phyloP scores from a whole-genome alignment of 2,329 filamentous ascomycete species.

The Penicillium digitatum region DNA sequence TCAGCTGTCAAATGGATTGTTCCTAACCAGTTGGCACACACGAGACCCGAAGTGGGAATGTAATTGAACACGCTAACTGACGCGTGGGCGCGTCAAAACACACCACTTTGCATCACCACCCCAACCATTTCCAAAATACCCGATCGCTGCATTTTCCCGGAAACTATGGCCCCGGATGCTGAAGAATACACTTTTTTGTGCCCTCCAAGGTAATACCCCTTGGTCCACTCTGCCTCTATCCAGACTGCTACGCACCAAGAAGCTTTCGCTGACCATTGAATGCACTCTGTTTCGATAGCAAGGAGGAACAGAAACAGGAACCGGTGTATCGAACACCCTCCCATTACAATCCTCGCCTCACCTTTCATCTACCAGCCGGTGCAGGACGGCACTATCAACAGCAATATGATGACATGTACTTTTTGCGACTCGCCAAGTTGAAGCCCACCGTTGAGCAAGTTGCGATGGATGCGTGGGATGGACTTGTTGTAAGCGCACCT shows the following conservation, averaged over 20 bases:
- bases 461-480: slow-evolving; percentile 71
- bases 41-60: slow-evolving; percentile 22
- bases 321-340: slow-evolving; percentile 54
- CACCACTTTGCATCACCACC: slow-evolving; percentile 3
- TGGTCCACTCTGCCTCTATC: neutral
- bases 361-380: slow-evolving; percentile 67
- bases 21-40: neutral
- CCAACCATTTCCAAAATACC: slow-evolving; percentile 2
- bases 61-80: slow-evolving; percentile 27
- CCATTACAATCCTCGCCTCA: slow-evolving; percentile 69
- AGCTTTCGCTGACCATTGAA: slow-evolving; percentile 14
- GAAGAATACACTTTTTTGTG: slow-evolving; percentile 27
- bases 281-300: slow-evolving; percentile 16
- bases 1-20: neutral
- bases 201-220: slow-evolving; percentile 26
- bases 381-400: slow-evolving; percentile 73
- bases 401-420: slow-evolving; percentile 98
- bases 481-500: slow-evolving; percentile 54
- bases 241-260: neutral
- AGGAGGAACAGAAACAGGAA: slow-evolving; percentile 38
- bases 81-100: slow-evolving; percentile 22
- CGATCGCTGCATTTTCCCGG: neutral
- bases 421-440: slow-evolving; percentile 79
- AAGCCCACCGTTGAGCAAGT: slow-evolving; percentile 76
- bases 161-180: slow-evolving; percentile 18